These are phyloP conservation scores for Coemansia sp. DNA, from an alignment of 192 early-diverging fungal genomes.

Conservation along the genomic window DNA sequence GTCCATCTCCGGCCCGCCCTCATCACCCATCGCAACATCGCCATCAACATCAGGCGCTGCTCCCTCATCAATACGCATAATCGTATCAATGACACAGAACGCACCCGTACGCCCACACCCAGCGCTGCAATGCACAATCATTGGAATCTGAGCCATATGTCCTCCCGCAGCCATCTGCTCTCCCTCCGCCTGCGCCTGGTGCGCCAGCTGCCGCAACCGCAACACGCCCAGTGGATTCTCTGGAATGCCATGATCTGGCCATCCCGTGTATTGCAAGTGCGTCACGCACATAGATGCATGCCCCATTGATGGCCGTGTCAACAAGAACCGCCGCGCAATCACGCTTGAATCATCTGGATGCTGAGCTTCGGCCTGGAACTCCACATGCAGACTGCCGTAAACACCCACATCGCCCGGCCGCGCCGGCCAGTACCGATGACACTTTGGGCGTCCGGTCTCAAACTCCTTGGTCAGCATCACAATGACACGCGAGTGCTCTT, in stretches of 20 bases:
- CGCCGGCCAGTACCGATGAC: conserved; percentile 84
- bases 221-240: conserved; percentile 59
- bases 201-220: conserved; percentile 58
- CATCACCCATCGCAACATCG: conserved; percentile 17
- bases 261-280: conserved; percentile 76
- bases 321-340: conserved; percentile 58
- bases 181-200: conserved; percentile 33
- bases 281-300: conserved; percentile 51
- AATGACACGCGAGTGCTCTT: conserved; percentile 72
- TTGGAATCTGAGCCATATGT: conserved; percentile 43
- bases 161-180: conserved; percentile 7
- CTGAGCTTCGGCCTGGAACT: conserved; percentile 57
- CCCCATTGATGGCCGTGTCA: conserved; percentile 30
- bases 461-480: conserved; percentile 88
- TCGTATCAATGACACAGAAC: conserved; percentile 72
- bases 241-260: conserved; percentile 82
- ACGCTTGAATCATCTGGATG: conserved; percentile 56
- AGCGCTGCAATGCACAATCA: conserved; percentile 84
- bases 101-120: conserved; percentile 87
- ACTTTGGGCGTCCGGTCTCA: conserved; percentile 72
- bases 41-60: conserved; percentile 17
- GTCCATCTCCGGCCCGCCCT: neutral
- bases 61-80: conserved; percentile 15
- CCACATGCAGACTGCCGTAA: conserved; percentile 59
- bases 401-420: conserved; percentile 33